Percentiles rank a stretch among this genome's conserved stretches.
These are phyloP conservation scores for Fusarium tricinctum DNA, from an alignment of 2,329 filamentous ascomycete genomes.

Conservation along the genomic window DNA sequence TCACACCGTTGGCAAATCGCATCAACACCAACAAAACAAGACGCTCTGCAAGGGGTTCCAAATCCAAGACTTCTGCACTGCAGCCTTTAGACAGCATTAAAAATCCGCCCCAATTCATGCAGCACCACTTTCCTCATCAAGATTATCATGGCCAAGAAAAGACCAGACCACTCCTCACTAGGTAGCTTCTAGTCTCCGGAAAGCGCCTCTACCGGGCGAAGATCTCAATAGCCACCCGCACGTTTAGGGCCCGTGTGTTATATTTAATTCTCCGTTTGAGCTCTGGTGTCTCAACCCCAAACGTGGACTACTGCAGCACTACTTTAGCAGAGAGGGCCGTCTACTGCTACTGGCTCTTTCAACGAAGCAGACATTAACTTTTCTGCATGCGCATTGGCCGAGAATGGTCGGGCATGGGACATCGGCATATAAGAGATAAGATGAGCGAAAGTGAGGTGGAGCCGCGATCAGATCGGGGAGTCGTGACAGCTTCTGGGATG, in stretches of 20 bases:
- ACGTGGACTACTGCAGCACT: neutral
- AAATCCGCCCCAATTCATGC: neutral
- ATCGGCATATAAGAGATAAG: neutral
- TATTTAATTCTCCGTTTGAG: constrained; percentile 20
- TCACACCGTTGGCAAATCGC: neutral
- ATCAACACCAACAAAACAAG: constrained; percentile 2
- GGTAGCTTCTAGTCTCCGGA: constrained; percentile 18
- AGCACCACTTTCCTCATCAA: neutral
- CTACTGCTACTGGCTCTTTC: neutral
- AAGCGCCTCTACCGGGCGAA: constrained; percentile 33
- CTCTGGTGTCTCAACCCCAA: neutral
- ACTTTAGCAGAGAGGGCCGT: neutral
- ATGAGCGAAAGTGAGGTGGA: neutral
- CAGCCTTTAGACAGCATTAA: constrained; percentile 13
- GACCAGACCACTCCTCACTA: neutral
- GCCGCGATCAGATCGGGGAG: neutral
- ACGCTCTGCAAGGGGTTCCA: constrained; percentile 22
- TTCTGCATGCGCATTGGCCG: constrained; percentile 1
- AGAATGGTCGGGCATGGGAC: constrained; percentile 8
- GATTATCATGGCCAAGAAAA: constrained; percentile 18
- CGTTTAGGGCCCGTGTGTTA: constrained; percentile 22
- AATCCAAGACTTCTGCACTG: constrained; percentile 1
- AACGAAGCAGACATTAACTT: neutral
- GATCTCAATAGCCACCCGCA: constrained; percentile 45
- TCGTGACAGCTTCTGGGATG: neutral